Evolutionary conservation across 495 filamentous ascomycete genomes (phyloP).

Genomic region (Immersiella caudata): DNA sequence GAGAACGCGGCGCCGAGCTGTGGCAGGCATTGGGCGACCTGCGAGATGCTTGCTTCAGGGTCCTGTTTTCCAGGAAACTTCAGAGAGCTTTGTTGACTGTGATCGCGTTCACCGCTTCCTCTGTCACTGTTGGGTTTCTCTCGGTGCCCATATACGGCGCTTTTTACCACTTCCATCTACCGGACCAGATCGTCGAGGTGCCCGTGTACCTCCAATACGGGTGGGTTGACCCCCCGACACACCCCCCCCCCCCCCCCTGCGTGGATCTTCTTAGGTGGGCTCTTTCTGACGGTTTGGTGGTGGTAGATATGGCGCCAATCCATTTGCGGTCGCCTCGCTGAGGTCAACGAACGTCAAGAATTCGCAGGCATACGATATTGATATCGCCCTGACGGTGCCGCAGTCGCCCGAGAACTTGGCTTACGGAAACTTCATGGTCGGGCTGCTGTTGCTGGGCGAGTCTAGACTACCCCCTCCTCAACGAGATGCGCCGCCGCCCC

Average conservation of each 20-base stretch:
- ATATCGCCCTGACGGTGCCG: slow-evolving; percentile 61
- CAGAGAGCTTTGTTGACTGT: neutral
- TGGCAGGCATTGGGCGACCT: neutral
- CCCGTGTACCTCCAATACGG: slow-evolving; percentile 81
- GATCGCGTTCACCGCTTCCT: neutral
- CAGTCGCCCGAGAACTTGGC: slow-evolving; percentile 60
- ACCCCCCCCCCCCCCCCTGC: no score
- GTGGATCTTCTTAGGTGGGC: neutral
- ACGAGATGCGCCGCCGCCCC: slow-evolving; percentile 22
- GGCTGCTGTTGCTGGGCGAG: slow-evolving; percentile 62
- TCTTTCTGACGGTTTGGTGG: slow-evolving; percentile 5
- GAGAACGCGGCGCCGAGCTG: neutral
- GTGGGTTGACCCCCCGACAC: slow-evolving; percentile 54
- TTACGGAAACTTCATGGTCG: slow-evolving; percentile 91
- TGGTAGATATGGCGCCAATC: slow-evolving; percentile 48
- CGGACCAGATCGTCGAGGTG: slow-evolving; percentile 64
- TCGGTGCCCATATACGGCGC: slow-evolving; percentile 3
- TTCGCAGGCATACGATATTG: slow-evolving; percentile 65
- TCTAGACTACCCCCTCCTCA: slow-evolving; percentile 23
- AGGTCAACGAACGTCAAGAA: slow-evolving; percentile 46
- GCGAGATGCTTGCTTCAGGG: neutral
- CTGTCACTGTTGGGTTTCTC: neutral
- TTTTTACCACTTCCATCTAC: slow-evolving; percentile 71
- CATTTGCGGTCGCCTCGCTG: slow-evolving; percentile 56
- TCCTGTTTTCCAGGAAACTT: neutral